Percentiles rank a stretch among this genome's conserved stretches.
These are phyloP conservation scores for Wickerhamomyces alni DNA, from an alignment of 805 yeast genomes.

Conservation along the genomic window DNA sequence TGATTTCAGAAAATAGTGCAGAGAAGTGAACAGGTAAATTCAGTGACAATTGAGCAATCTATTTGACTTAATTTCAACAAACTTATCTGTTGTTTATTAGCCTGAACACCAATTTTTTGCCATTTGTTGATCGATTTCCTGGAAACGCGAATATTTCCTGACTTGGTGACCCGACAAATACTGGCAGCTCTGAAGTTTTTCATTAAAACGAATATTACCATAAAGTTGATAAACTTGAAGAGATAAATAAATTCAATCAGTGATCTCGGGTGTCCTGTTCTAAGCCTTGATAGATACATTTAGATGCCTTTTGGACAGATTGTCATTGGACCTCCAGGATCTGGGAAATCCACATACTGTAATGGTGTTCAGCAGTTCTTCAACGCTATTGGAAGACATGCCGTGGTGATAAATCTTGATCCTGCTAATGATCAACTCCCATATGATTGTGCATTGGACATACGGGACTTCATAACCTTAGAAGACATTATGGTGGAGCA, in stretches of 20 bases:
- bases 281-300: too few relatives aligned
- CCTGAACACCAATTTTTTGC: background rate
- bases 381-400: slow-evolving; percentile 88
- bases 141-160: background rate
- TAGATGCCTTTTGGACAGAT: slow-evolving; percentile 75
- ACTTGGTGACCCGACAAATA: background rate
- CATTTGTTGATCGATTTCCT: too few relatives aligned
- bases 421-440: slow-evolving; percentile 78
- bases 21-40: too few relatives aligned
- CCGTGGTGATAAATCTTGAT: slow-evolving; percentile 81
- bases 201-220: too few relatives aligned
- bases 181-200: background rate
- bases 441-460: slow-evolving; percentile 72
- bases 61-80: too few relatives aligned
- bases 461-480: slow-evolving; percentile 66
- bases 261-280: too few relatives aligned
- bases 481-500: slow-evolving; percentile 76
- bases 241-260: too few relatives aligned
- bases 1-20: too few relatives aligned
- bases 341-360: slow-evolving; percentile 95
- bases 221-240: too few relatives aligned
- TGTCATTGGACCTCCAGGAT: slow-evolving; percentile 96
- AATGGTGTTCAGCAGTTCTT: slow-evolving; percentile 88
- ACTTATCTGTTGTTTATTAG: too few relatives aligned
- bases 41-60: too few relatives aligned